Percentiles rank a stretch among this genome's conserved stretches.
Conservation (phyloP, 1,284 basidiomycete species). For the Limonomyces culmigenus region DNA sequence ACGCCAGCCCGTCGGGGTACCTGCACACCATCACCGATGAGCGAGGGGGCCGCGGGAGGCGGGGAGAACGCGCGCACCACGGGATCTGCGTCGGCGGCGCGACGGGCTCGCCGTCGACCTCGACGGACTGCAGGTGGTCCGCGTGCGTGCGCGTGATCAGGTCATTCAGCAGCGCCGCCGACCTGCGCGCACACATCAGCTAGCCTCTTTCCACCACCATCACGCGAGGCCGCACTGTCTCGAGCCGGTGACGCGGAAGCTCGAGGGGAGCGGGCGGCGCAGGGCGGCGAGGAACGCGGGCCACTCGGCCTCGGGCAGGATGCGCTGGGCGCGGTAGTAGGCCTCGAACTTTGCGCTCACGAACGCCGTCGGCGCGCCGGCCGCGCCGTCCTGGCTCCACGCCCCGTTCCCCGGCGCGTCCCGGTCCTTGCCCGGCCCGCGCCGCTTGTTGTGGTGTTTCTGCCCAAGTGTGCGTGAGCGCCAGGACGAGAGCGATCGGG, state of each 20-base stretch:
- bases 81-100: slow-evolving; percentile 73
- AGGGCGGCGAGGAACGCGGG: slow-evolving; percentile 53
- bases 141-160: slow-evolving; percentile 66
- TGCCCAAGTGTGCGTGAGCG: no score
- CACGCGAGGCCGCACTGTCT: slow-evolving; percentile 40
- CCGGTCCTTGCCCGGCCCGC: no score
- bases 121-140: slow-evolving; percentile 57
- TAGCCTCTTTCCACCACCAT: background rate
- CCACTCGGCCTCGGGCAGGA: slow-evolving; percentile 68
- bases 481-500: no score
- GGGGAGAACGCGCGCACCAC: slow-evolving; percentile 47
- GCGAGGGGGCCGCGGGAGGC: background rate
- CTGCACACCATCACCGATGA: slow-evolving; percentile 18
- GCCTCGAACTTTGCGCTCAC: slow-evolving; percentile 55
- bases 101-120: slow-evolving; percentile 63
- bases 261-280: slow-evolving; percentile 73
- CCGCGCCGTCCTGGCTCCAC: no score
- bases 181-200: slow-evolving; percentile 22
- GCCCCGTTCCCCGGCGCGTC: no score
- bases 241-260: slow-evolving; percentile 85
- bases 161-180: slow-evolving; percentile 55
- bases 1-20: slow-evolving; percentile 90
- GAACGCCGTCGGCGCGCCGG: no score
- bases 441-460: no score
- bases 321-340: slow-evolving; percentile 68